Conservation (phyloP, 768 basidiomycete genomes). For the Phlebiopsis gigantea region DNA sequence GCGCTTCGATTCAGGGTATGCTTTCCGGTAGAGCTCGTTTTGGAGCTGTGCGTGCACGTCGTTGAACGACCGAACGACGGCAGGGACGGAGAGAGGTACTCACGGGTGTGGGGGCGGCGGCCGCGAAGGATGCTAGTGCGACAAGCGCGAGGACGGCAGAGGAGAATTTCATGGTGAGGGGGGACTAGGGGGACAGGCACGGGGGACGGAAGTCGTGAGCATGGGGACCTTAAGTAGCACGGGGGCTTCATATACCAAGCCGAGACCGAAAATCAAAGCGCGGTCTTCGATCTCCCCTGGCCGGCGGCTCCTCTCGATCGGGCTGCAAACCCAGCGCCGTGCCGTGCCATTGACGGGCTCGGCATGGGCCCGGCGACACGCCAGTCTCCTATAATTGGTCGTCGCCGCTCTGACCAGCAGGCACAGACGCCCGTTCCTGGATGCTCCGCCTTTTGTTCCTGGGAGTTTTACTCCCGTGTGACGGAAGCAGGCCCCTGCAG, state of each 20-base stretch:
- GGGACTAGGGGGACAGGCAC: background rate
- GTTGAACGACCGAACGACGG: background rate
- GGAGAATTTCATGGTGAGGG: conserved; percentile 18
- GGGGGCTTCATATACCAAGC: background rate
- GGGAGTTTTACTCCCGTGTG: no score
- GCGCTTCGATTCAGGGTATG: background rate
- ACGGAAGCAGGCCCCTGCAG: no score
- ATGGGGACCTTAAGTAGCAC: conserved; percentile 2
- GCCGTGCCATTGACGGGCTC: background rate
- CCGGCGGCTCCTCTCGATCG: background rate
- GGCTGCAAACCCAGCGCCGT: background rate
- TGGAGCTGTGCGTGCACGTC: background rate
- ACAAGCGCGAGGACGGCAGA: conserved; percentile 17
- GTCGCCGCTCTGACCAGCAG: no score
- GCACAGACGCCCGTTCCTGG: background rate
- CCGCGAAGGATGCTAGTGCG: conserved; percentile 18
- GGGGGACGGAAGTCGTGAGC: background rate
- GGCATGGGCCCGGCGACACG: background rate
- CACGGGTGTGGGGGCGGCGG: conserved; percentile 15
- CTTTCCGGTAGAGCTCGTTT: background rate
- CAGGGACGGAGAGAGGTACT: background rate
- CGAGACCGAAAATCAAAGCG: conserved; percentile 5
- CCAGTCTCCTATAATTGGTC: background rate
- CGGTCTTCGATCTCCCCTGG: background rate
- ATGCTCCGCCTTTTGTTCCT: background rate